A percentile compares a stretch with the other conserved stretches of the same genome.
phyloP scores from a whole-genome alignment of 2,329 filamentous ascomycete genomes.

The Lachnellula occidentalis region DNA sequence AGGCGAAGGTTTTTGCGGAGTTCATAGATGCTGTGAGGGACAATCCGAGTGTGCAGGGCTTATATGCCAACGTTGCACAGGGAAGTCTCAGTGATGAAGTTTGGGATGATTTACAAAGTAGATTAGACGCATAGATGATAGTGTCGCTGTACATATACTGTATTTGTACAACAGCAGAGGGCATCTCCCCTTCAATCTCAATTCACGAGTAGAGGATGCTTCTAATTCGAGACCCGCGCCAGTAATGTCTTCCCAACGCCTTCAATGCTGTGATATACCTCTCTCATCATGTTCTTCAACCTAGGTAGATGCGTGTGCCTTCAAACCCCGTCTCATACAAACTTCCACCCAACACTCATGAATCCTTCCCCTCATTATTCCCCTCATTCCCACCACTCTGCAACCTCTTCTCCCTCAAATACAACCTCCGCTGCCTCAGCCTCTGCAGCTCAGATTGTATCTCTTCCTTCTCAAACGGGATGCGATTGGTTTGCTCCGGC shows the following conservation, averaged over 20 bases:
- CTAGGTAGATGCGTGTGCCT: conserved; percentile 2
- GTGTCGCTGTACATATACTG: conserved; percentile 12
- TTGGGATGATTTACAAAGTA: conserved; percentile 48
- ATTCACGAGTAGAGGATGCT: background rate
- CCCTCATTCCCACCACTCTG: conserved; percentile 14
- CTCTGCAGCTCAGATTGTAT: conserved; percentile 62
- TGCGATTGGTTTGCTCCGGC: conserved; percentile 66
- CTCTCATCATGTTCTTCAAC: background rate
- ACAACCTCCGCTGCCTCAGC: conserved; percentile 26
- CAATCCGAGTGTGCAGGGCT: conserved; percentile 65
- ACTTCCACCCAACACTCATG: background rate
- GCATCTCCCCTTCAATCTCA: background rate
- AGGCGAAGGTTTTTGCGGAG: conserved; percentile 50
- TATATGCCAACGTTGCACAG: conserved; percentile 66
- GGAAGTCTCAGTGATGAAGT: conserved; percentile 46
- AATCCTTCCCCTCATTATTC: background rate
- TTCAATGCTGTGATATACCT: conserved; percentile 16
- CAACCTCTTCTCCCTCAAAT: conserved; percentile 32
- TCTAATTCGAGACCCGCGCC: background rate
- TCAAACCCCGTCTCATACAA: background rate
- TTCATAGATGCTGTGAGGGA: conserved; percentile 60
- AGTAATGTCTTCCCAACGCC: conserved; percentile 12
- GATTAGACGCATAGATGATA: conserved; percentile 39
- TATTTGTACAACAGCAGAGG: conserved; percentile 16
- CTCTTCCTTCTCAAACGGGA: conserved; percentile 74